Evolutionary conservation across 305 asterid genomes (phyloP).

Genomic region (Nicotiana rustica): DNA sequence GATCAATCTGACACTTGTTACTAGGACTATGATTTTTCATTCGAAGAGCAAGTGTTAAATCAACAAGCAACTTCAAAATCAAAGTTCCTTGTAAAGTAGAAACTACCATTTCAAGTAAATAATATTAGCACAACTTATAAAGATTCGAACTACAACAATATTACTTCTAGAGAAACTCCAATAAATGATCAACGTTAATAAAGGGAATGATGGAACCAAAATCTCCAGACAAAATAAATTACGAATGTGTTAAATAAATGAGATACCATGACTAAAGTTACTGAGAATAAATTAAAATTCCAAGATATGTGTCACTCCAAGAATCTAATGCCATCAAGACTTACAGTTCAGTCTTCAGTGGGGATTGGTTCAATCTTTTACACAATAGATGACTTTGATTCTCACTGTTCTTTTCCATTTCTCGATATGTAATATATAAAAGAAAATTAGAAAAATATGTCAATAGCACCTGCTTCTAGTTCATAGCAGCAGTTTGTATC

Average conservation of each 20-base stretch:
- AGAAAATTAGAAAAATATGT: neutral
- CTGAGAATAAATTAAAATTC: neutral
- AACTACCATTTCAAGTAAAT: too few species aligned
- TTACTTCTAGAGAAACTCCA: neutral
- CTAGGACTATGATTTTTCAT: too few species aligned
- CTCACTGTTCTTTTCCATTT: neutral
- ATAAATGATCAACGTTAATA: neutral
- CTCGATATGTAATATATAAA: neutral
- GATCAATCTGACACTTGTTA: too few species aligned
- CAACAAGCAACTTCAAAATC: neutral
- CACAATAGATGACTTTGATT: neutral
- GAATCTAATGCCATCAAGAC: conserved; percentile 2
- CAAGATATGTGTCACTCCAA: neutral
- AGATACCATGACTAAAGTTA: neutral
- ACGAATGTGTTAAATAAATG: neutral
- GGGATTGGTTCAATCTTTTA: neutral
- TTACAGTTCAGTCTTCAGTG: neutral
- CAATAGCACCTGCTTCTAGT: neutral
- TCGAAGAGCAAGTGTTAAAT: neutral
- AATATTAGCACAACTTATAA: too few species aligned
- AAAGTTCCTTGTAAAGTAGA: too few species aligned
- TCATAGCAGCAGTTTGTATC: neutral
- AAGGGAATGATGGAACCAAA: neutral
- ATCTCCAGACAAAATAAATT: neutral
- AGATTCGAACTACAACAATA: neutral